Percentiles rank a stretch among this genome's conserved stretches.
Conservation (phyloP, 2,329 filamentous ascomycete genomes). For the Claviceps sp. region DNA sequence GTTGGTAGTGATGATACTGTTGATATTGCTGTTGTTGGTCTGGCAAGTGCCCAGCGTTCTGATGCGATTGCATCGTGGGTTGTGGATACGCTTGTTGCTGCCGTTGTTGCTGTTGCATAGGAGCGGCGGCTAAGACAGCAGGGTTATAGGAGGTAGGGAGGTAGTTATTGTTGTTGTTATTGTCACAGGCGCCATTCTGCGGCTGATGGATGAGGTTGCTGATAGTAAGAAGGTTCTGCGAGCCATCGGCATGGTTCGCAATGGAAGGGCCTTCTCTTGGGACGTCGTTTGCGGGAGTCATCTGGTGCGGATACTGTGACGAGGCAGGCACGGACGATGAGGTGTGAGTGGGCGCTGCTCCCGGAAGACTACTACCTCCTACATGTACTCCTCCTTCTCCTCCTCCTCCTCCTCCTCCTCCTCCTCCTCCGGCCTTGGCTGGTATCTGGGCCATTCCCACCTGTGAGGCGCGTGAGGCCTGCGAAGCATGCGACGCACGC, state of each 20-base stretch:
- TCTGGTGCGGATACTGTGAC: constrained; percentile 9
- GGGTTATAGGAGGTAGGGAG: constrained; percentile 14
- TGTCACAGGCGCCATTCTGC: constrained; percentile 28
- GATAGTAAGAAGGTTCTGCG: constrained; percentile 67
- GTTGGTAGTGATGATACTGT: constrained; percentile 12
- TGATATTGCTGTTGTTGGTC: constrained; percentile 16
- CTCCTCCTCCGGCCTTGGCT: no score
- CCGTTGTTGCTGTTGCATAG: constrained; percentile 27
- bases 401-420: no score
- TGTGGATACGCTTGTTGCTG: constrained; percentile 18
- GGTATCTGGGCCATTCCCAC: constrained; percentile 3
- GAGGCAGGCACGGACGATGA: constrained; percentile 7
- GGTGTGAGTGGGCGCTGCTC: constrained; percentile 6
- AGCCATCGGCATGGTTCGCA: constrained; percentile 19
- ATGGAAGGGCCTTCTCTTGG: constrained; percentile 13
- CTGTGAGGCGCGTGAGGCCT: constrained; percentile 2
- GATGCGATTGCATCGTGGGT: constrained; percentile 16
- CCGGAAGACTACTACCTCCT: neutral
- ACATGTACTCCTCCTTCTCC: no score
- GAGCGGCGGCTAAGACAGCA: constrained; percentile 15
- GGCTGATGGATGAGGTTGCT: constrained; percentile 62
- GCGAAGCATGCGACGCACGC: no score
- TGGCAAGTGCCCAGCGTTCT: constrained; percentile 4
- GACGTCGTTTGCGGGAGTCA: constrained; percentile 14
- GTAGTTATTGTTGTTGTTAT: constrained; percentile 6